Evolutionary conservation across 2,329 filamentous ascomycete species (phyloP).

Genomic region (Westerdykella sp.): DNA sequence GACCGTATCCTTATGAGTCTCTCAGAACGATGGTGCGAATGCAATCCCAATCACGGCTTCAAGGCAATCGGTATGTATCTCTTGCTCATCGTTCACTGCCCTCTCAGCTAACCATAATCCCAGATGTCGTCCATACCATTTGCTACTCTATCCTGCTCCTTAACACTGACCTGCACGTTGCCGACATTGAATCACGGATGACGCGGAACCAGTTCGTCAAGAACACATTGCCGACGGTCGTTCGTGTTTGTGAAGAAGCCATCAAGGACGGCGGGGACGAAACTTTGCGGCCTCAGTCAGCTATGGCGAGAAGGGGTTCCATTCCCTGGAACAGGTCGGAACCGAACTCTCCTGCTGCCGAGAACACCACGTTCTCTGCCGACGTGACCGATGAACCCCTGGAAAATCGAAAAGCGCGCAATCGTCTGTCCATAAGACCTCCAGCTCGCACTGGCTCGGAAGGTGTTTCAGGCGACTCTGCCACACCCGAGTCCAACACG

Average conservation of each 20-base stretch:
- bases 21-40: constrained; percentile 84
- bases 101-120: constrained; percentile 24
- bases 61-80: constrained; percentile 67
- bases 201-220: constrained; percentile 90
- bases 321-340: constrained; percentile 34
- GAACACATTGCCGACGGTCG: constrained; percentile 89
- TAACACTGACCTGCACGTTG: constrained; percentile 92
- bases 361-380: constrained; percentile 20
- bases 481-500: constrained; percentile 56
- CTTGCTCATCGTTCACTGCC: background rate
- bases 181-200: constrained; percentile 96
- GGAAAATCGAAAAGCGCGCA: constrained; percentile 34
- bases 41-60: constrained; percentile 89
- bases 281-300: constrained; percentile 30
- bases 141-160: constrained; percentile 92
- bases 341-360: constrained; percentile 27
- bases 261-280: constrained; percentile 40
- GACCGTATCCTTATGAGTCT: constrained; percentile 90
- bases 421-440: constrained; percentile 41
- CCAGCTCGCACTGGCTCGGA: constrained; percentile 33
- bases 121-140: constrained; percentile 93
- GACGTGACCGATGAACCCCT: constrained; percentile 28
- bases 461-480: constrained; percentile 32
- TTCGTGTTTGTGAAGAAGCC: constrained; percentile 65
- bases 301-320: constrained; percentile 28